phyloP scores from a whole-genome alignment of 768 basidiomycete genomes.

The Lactarius hengduanensis region DNA sequence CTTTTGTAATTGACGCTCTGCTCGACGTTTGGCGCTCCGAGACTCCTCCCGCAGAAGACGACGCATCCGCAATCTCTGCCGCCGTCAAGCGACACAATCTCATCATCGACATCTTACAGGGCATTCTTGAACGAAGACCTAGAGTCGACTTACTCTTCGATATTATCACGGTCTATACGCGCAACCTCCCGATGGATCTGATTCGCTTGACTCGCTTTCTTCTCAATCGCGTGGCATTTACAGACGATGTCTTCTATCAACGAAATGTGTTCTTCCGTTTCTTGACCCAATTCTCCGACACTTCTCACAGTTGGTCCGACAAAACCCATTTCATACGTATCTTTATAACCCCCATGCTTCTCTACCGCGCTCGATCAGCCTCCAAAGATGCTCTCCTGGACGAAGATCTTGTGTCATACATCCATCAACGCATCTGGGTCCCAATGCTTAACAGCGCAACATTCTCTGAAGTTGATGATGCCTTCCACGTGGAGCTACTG shows the following conservation, averaged over 20 bases:
- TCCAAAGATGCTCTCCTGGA: slow-evolving; percentile 66
- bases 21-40: slow-evolving; percentile 70
- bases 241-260: slow-evolving; percentile 63
- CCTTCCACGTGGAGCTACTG: slow-evolving; percentile 86
- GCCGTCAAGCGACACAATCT: slow-evolving; percentile 59
- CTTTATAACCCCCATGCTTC: slow-evolving; percentile 82
- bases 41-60: slow-evolving; percentile 37
- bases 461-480: slow-evolving; percentile 69
- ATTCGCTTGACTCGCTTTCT: slow-evolving; percentile 80
- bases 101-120: slow-evolving; percentile 75
- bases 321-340: slow-evolving; percentile 80
- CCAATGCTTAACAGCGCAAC: slow-evolving; percentile 58
- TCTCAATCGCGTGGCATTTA: slow-evolving; percentile 79
- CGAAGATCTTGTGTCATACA: slow-evolving; percentile 60
- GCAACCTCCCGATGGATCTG: slow-evolving; percentile 78
- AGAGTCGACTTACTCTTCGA: slow-evolving; percentile 90
- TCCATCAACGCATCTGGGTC: slow-evolving; percentile 80
- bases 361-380: slow-evolving; percentile 63
- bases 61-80: slow-evolving; percentile 47
- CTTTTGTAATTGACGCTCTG: slow-evolving; percentile 66
- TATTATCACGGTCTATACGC: slow-evolving; percentile 75
- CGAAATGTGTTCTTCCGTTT: slow-evolving; percentile 86
- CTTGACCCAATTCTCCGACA: slow-evolving; percentile 76
- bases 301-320: slow-evolving; percentile 61
- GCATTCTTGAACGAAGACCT: slow-evolving; percentile 62